Base-by-base conservation (phyloP, 345 rosid genomes). In the Camelina laxa region DNA sequence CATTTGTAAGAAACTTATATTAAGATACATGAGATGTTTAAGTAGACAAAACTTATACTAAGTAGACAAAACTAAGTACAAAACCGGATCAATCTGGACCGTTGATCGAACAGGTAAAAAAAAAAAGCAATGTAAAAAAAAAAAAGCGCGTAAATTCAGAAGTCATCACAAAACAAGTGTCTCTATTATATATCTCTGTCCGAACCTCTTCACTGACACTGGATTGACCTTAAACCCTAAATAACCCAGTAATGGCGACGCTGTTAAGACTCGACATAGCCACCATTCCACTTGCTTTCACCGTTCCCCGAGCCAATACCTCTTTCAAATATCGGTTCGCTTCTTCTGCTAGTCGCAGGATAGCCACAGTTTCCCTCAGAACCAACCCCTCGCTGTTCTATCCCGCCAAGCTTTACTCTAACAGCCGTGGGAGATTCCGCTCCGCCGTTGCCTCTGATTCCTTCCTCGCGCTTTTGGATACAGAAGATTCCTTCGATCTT, bases 401-500 rank as follows among this genome's bases (percentile, higher is more conserved):
- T 74, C 73, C 44, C 39, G 38, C 66, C 30, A 16, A 61, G 27
- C 45, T 78, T 35, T 14, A 72, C 55, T 56, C 73, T 51, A n/a
- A 30, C 47, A 60, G 61, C 21, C 84, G 91, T 42, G 68, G 83
- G 61, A 79, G 87, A 38, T 73, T 79, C 62, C 79, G 74, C 82
- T 79, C 89, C 13, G 79, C 75, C 22, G 16, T 21, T 21, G 56
- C 57, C 21, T 67, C 87, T 5, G 80, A 91, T 79, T 56, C 90
- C 56, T 39, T 89, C 61, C 69, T 87, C 7, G 76, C 87, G n/a
- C 36, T 88, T 13, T 67, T 81, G 35, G 87, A 82, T 45, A 67
- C 79, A 19, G 93, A 87, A 51, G 90, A 87, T 47, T 73, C 85
- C 30, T 51, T 53, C 42, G 96, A 85, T 39, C 63, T 86, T 72